These are phyloP conservation scores for Styphnolobium japonicum DNA, from an alignment of 306 rosid species.

Conservation along the genomic window DNA sequence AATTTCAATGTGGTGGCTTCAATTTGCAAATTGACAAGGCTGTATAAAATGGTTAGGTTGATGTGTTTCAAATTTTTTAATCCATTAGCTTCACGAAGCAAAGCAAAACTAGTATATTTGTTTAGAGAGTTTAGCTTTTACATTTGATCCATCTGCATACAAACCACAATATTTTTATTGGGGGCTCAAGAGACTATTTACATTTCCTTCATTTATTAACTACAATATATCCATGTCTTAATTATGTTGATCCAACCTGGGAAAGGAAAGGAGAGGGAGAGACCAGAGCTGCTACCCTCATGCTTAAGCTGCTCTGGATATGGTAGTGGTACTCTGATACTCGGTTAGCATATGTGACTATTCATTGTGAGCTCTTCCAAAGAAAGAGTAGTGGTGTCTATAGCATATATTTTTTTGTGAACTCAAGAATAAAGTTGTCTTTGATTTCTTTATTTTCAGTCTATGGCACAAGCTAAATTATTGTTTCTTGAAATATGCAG, in stretches of 20 bases:
- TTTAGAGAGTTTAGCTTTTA: not conserved
- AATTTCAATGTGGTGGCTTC: not conserved
- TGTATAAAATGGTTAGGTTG: not conserved
- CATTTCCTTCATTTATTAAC: not conserved
- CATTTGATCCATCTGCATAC: not conserved
- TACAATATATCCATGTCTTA: not conserved
- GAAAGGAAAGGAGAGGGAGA: not conserved
- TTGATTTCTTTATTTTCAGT: not conserved
- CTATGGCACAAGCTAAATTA: not conserved
- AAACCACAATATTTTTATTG: not conserved
- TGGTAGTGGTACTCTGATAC: not conserved
- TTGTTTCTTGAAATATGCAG: conserved; percentile 41
- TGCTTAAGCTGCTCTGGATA: not conserved
- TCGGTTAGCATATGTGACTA: not conserved
- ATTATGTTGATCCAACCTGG: not conserved
- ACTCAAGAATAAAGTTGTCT: not conserved
- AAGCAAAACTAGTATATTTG: not conserved
- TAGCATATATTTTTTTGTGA: not conserved
- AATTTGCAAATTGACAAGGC: not conserved
- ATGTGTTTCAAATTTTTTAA: not conserved
- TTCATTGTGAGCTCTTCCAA: not conserved
- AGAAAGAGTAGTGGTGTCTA: not conserved
- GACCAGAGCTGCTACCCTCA: not conserved
- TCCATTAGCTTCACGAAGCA: not conserved
- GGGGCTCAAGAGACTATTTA: not conserved